Base-by-base conservation (phyloP, 306 rosid species). In the Acmispon strigosus region DNA sequence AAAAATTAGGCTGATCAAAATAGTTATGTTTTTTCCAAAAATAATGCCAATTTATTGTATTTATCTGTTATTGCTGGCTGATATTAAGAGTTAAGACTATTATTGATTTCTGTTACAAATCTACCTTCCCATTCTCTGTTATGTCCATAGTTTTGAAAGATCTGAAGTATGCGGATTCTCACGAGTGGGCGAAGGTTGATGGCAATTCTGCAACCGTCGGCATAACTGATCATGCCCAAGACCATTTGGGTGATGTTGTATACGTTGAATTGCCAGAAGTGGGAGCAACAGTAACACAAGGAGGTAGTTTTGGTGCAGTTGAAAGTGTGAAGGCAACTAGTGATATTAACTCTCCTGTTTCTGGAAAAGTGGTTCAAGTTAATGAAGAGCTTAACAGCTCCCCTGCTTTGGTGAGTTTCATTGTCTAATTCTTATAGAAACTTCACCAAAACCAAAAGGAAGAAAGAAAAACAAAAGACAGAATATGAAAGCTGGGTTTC, bases 311-410 rank as follows among this genome's bases (percentile, higher is more conserved):
- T 62, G 97, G 97, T 52, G 99, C 99, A 1, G 97, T 94, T 42
- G 99, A 94, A 80, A 94, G 99, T 52, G 97, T 94, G 64, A 94
- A 94, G 78, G 99, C 99, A 63, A 91, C 96, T 10, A 94, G 99
- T 70, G 99, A 94, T 79, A 54, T 94, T 19, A 75, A 94, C 75
- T 89, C 96, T 80, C 99, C 99, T 4, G 57, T 94, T 63, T 90
- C 99, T 0, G 99, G 99, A 29, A 83, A 89, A 82, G 90, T 94
- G 12, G 62, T 84, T 18, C 77, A 86, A 84, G 81, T 94, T 59
- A 94, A 94, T 37, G 87, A 76, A 62, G 88, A 80, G 81, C 97
- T 94, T 68, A 82, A 0, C 78, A 76, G 45, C 61, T 91, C 97
- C 43, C 99, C 99, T 56, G 99, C 86, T 73, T 69, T 89, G 92